Percentiles rank a stretch among this genome's conserved stretches.
Evolutionary conservation across 345 rosid genomes (phyloP).

Genomic region (Adansonia digitata): DNA sequence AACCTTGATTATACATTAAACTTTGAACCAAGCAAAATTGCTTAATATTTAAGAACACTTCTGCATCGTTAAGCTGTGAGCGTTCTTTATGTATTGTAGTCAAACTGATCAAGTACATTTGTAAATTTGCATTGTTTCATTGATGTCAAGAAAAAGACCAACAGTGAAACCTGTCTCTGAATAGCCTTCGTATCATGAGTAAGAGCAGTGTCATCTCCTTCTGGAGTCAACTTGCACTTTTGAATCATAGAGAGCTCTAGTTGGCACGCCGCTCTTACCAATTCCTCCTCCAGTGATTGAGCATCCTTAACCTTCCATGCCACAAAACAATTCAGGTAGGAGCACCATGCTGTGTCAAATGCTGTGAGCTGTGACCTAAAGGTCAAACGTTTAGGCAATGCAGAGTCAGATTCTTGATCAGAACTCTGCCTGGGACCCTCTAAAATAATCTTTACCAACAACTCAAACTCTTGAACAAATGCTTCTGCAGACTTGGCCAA

Average conservation of each 20-base stretch:
- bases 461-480: slow-evolving; percentile 61
- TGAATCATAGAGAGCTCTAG: slow-evolving; percentile 97
- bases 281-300: no score
- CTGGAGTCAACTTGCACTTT: slow-evolving; percentile 69
- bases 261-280: slow-evolving; percentile 98
- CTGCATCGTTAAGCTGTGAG: neutral
- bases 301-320: slow-evolving; percentile 99
- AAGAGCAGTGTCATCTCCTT: slow-evolving; percentile 51
- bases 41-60: neutral
- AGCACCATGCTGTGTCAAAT: slow-evolving; percentile 85
- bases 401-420: slow-evolving; percentile 42
- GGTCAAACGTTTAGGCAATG: slow-evolving; percentile 47
- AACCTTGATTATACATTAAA: neutral
- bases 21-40: neutral
- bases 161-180: slow-evolving; percentile 61
- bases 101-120: neutral
- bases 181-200: slow-evolving; percentile 91
- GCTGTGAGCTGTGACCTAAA: slow-evolving; percentile 67
- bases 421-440: slow-evolving; percentile 67
- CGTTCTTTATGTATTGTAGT: neutral
- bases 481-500: no score
- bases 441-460: slow-evolving; percentile 57
- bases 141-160: neutral
- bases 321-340: slow-evolving; percentile 76
- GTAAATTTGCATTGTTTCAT: neutral